Evolutionary conservation across 106 monocot species (phyloP), one percentile per base, ranked within the genome.

Genomic region (Acorus gramineus): DNA sequence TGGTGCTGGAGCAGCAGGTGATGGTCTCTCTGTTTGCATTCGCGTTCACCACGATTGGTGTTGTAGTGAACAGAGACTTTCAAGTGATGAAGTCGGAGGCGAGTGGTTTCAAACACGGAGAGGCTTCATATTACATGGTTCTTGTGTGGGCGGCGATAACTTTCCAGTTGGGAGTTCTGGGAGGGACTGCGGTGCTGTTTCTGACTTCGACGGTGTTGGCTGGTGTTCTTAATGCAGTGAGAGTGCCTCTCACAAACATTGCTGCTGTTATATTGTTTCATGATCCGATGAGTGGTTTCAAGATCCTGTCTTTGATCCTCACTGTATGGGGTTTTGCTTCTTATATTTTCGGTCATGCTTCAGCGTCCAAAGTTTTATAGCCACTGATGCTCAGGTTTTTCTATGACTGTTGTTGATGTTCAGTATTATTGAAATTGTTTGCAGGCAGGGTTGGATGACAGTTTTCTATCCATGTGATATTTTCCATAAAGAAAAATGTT

Each of bases 271-370:
- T 98, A 2, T 65, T 84, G 51, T 83, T 98, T 46, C 73, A 85
- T 67, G 98, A 98, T 56, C 88, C 85, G 8, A 98, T 98, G 98
- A 85, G 88, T 42, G 88, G 92, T 3, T 88, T 92, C 64, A 98
- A 98, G 79, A 98, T 98, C 59, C 14, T 86, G 7, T 83, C 98
- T 2, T 59, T 98, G 61, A 53, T 92, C 12, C 79, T 89, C 14
- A 98, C 91, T 42, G 78, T 79, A n/a, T 98, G 98, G 98, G 98
- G 98, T 11, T 84, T 98, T 61, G 73, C 65, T 3, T 98, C 88
- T 0, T 98, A 98, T 60, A 81, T 85, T 43, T 85, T 82, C 55
- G 91, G 98, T 6, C 66, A 83, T 59, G 64, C 83, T 46, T 75
- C 83, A 43, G 13, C 59, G 7, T 64, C 12, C 5, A 76, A 75